Base-by-base conservation (phyloP, 306 rosid species). In the Begonia masoniana region DNA sequence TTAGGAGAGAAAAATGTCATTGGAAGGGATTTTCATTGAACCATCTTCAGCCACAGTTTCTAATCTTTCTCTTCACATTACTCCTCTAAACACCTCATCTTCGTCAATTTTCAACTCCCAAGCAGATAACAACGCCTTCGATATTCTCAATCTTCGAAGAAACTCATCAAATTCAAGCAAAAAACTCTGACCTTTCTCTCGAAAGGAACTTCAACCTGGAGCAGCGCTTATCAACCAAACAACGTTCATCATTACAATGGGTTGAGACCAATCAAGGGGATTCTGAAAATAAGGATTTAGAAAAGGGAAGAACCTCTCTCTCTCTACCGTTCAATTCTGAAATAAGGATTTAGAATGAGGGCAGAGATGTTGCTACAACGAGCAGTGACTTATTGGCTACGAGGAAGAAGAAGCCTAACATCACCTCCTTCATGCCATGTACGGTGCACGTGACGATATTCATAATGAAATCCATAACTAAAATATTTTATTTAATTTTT, bases 31-130 rank as follows among this genome's bases (percentile, higher is more conserved):
- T 71, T 82, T 79, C 75, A 71, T 77, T 43, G 88, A 88, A 65
- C 68, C 84, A 12, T 66, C 83, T 63, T 61, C 88, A 70, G 48
- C 72, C 10, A 7, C 81, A 15, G 65, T 76, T 46, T 92, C 95
- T 51, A 95, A 88, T 84, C 95, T 88, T 60, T 88, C 97, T 56
- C 88, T 88, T 58, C 88, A 88, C 67, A 84, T 88, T 65, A 82
- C 88, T 24, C 94, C 82, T 16, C 94, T 88, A 13, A 71, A 26
- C 49, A 71, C 66, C 41, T 68, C 71, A 0, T 71, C 81, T 15
- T 59, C 84, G 52, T 59, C 68, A 43, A 60, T 74, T 54, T 69
- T 54, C 52, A 68, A 43, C 58, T 53, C 48, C 47, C 46, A n/a
- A 17, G 41, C 55, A 43, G 9, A 42, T 50, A 41, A 15, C 17